Conservation (phyloP, 169 alveolate species). For the Plasmodium knowlesi region DNA sequence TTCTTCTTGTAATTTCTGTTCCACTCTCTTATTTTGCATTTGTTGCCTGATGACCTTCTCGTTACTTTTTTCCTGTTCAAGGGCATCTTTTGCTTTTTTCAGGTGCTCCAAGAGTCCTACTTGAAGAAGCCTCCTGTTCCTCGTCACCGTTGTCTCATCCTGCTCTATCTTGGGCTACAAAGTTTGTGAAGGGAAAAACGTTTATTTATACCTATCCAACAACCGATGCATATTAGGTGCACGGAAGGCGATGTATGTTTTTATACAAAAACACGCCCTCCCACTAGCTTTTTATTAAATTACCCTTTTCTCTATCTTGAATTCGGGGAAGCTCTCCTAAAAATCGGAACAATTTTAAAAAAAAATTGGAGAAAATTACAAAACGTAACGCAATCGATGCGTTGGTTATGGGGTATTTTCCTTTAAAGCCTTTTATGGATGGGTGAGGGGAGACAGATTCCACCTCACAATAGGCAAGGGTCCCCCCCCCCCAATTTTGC, state of each 20-base stretch:
- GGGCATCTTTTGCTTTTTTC: conserved; percentile 80
- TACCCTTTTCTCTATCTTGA: conserved; percentile 69
- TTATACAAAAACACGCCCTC: background rate
- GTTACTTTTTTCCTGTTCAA: conserved; percentile 77
- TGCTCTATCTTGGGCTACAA: conserved; percentile 77
- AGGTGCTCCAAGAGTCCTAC: conserved; percentile 78
- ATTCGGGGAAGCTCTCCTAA: conserved; percentile 39
- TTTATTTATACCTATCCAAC: too few species aligned
- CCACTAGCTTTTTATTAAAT: background rate
- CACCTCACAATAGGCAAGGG: background rate
- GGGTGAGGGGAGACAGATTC: background rate
- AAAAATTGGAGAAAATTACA: background rate
- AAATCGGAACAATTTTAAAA: background rate
- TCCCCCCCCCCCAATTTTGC: background rate
- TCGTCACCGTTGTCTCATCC: conserved; percentile 75
- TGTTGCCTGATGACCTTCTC: conserved; percentile 68
- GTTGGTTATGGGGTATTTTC: background rate
- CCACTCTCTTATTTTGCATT: conserved; percentile 36
- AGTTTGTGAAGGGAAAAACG: background rate
- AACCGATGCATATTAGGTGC: background rate
- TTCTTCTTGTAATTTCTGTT: conserved; percentile 76
- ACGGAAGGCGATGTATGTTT: background rate
- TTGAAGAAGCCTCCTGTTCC: conserved; percentile 78
- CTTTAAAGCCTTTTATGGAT: background rate
- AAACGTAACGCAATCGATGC: background rate